A percentile compares a stretch with the other conserved stretches of the same genome.
phyloP scores from a whole-genome alignment of 2,329 filamentous ascomycete genomes.

The Botrytis deweyae region DNA sequence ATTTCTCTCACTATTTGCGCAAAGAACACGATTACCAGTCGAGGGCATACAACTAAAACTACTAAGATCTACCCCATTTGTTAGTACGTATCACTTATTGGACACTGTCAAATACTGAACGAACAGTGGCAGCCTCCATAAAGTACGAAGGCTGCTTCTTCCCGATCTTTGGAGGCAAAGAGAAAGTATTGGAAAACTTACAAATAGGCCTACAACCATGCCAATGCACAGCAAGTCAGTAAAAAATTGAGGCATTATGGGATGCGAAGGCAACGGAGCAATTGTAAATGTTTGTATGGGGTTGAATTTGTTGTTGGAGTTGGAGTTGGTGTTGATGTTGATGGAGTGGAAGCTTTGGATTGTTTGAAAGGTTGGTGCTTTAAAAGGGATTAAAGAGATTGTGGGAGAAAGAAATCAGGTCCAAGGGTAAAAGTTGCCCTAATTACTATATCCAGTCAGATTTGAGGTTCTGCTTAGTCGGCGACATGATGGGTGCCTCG shows the following conservation, averaged over 20 bases:
- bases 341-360: background rate
- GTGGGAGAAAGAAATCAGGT: background rate
- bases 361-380: background rate
- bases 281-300: background rate
- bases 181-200: background rate
- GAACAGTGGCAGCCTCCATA: no score
- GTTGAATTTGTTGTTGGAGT: background rate
- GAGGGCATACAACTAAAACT: background rate
- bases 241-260: background rate
- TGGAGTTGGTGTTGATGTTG: background rate
- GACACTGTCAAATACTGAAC: background rate
- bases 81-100: background rate
- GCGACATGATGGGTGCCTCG: background rate
- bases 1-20: background rate
- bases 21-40: background rate
- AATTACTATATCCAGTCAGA: background rate
- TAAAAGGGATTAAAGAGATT: background rate
- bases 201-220: background rate
- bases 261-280: background rate
- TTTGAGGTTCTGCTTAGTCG: background rate
- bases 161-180: background rate
- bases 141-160: background rate
- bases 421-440: background rate
- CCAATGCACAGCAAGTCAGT: background rate
- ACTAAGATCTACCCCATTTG: background rate